Conservation (phyloP, 495 filamentous ascomycete species). For the Xeromyces bisporus region DNA sequence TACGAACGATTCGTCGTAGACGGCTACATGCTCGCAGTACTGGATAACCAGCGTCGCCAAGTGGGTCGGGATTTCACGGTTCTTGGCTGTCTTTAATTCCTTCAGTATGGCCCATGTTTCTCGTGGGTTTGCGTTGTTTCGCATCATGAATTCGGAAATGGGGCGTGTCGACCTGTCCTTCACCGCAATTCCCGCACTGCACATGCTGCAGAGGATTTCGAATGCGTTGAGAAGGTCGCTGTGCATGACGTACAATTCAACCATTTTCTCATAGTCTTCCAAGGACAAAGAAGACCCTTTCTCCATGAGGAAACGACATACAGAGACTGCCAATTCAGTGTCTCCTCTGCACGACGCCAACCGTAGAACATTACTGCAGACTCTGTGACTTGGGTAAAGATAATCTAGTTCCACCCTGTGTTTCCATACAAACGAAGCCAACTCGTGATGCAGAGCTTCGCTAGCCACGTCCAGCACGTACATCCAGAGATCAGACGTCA, state of each 20-base stretch:
- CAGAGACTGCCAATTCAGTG: conserved; percentile 33
- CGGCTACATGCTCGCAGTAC: conserved; percentile 14
- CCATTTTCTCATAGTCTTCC: conserved; percentile 61
- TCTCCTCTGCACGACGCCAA: conserved; percentile 52
- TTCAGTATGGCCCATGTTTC: conserved; percentile 38
- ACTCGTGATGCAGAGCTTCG: conserved; percentile 31
- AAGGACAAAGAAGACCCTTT: conserved; percentile 34
- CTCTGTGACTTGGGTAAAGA: conserved; percentile 47
- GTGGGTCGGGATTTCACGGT: conserved; percentile 14
- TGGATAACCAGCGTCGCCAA: conserved; percentile 18
- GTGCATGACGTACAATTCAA: conserved; percentile 45
- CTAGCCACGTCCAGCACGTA: conserved; percentile 56
- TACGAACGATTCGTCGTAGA: conserved; percentile 12
- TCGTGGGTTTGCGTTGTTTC: conserved; percentile 12
- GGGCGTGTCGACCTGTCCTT: conserved; percentile 37
- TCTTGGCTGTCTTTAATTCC: conserved; percentile 23
- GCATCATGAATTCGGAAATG: conserved; percentile 32
- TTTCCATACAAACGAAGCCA: conserved; percentile 46
- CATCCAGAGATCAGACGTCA: conserved; percentile 40
- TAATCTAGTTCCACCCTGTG: conserved; percentile 37
- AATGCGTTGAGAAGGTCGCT: conserved; percentile 40
- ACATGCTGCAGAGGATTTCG: conserved; percentile 51
- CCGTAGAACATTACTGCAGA: conserved; percentile 47
- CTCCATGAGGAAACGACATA: conserved; percentile 22
- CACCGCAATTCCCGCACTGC: conserved; percentile 35